These are phyloP conservation scores for Tardiomyces depauwii DNA, from an alignment of 1,139 yeast genomes.

Conservation along the genomic window DNA sequence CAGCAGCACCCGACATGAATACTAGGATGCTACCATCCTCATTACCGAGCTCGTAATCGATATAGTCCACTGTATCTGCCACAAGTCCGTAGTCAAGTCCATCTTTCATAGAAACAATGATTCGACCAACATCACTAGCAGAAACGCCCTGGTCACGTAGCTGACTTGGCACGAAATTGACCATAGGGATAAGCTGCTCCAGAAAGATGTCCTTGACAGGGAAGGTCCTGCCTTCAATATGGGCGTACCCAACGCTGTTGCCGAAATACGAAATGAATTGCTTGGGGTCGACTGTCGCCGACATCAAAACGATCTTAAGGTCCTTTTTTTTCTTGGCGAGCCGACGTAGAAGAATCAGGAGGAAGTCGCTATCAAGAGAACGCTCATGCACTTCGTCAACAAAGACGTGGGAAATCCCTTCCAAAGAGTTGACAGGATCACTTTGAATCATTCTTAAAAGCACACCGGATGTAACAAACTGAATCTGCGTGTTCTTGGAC, in stretches of 20 bases:
- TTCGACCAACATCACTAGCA: conserved; percentile 19
- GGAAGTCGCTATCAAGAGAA: conserved; percentile 80
- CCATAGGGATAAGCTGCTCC: conserved; percentile 42
- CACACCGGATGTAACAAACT: conserved; percentile 91
- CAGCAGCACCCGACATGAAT: conserved; percentile 86
- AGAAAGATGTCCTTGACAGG: conserved; percentile 73
- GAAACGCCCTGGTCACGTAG: conserved; percentile 6
- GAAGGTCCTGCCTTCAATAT: conserved; percentile 87
- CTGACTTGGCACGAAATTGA: conserved; percentile 9
- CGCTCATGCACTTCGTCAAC: conserved; percentile 96
- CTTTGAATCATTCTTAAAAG: conserved; percentile 71
- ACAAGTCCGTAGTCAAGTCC: conserved; percentile 63
- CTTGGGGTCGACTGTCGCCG: conserved; percentile 82
- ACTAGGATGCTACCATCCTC: conserved; percentile 68
- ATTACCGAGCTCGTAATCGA: conserved; percentile 37
- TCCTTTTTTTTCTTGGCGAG: conserved; percentile 30
- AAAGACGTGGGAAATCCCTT: conserved; percentile 55
- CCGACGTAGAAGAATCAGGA: conserved; percentile 64
- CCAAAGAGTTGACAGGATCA: conserved; percentile 28
- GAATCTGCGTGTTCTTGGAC: conserved; percentile 53
- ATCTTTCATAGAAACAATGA: conserved; percentile 29
- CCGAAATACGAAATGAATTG: conserved; percentile 57
- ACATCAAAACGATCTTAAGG: conserved; percentile 72
- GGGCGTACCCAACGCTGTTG: conserved; percentile 31
- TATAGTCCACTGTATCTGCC: conserved; percentile 39